Evolutionary conservation across 441 rosid genomes (phyloP), one percentile per base, ranked within the genome.

Genomic region (Erodium moschatum): DNA sequence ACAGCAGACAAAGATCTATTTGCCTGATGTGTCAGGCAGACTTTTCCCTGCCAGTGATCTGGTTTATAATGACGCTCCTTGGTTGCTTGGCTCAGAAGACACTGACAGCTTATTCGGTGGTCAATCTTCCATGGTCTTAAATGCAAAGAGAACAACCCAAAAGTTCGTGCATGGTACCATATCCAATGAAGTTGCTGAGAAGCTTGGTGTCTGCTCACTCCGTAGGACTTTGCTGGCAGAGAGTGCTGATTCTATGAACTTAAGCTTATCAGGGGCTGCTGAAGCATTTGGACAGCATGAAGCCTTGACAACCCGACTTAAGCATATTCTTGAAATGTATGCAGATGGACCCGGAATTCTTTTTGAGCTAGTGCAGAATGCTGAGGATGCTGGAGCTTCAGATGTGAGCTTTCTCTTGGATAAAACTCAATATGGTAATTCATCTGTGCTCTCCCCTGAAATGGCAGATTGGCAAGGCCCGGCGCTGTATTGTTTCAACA

Each of bases 391-490:
- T 63, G 94, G 97, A 75, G 96, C 99, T 82, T 88, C 99, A 69
- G 89, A 94, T 79, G 99, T 94, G 81, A 75, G 73, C 63, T 91
- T 94, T 81, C 96, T 94, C 72, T 84, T 94, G 84, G 99, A 94
- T 79, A 91, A 79, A 81, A 89, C 99, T 73, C 97, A 94, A 56
- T 94, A 91, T 78, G 99, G 97, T 72, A 86, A 92, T 72, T 94
- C 99, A 76, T 94, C 99, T 65, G 87, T 94, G 80, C 97, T 94
- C 67, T 94, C 97, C 76, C 99, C 99, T 68, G 97, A 89, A 81
- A 94, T 94, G 99, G 97, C 89, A 19, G 97, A 94, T 73, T 94
- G 97, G 99, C 99, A 94, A 80, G 99, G 99, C 75, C 97, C 99
- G 79, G 99, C 99, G 18, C 77, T 94, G 69, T 94, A 89, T 81